Conservation (phyloP, 495 filamentous ascomycete species). For the Aspergillus homomorphus region DNA sequence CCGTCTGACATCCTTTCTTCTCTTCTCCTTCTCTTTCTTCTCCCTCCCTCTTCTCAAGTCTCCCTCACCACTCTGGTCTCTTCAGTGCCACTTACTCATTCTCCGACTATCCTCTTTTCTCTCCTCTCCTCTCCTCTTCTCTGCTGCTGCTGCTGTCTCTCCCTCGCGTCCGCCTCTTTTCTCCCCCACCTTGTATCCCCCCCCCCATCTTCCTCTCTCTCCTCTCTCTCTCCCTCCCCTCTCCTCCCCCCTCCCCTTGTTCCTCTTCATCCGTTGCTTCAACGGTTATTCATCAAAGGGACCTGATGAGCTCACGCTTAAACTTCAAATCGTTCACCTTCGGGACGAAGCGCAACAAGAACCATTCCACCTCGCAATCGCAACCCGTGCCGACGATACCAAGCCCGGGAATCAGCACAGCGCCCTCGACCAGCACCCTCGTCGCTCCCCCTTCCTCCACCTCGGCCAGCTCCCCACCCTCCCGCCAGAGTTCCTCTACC, state of each 20-base stretch:
- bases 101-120: slow-evolving; percentile 4
- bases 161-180: slow-evolving; percentile 8
- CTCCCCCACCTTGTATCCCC: slow-evolving; percentile 15
- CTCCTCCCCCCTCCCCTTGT: slow-evolving; percentile 15
- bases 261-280: slow-evolving; percentile 11
- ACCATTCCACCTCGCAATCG: slow-evolving; percentile 20
- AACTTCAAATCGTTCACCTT: slow-evolving; percentile 49
- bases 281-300: slow-evolving; percentile 32
- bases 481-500: slow-evolving; percentile 46
- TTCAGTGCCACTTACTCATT: background rate
- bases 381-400: slow-evolving; percentile 7
- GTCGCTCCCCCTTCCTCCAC: slow-evolving; percentile 34
- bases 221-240: slow-evolving; percentile 8
- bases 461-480: slow-evolving; percentile 37
- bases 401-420: slow-evolving; percentile 11
- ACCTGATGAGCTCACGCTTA: slow-evolving; percentile 53
- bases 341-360: slow-evolving; percentile 45
- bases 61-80: background rate
- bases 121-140: slow-evolving; percentile 4
- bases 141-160: slow-evolving; percentile 15
- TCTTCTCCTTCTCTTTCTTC: background rate
- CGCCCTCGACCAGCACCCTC: slow-evolving; percentile 23
- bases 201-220: slow-evolving; percentile 9
- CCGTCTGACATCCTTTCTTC: background rate
- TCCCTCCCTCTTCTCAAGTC: background rate